These are phyloP conservation scores for Leccinum pachyderme DNA, from an alignment of 1,284 basidiomycete genomes.

Conservation along the genomic window DNA sequence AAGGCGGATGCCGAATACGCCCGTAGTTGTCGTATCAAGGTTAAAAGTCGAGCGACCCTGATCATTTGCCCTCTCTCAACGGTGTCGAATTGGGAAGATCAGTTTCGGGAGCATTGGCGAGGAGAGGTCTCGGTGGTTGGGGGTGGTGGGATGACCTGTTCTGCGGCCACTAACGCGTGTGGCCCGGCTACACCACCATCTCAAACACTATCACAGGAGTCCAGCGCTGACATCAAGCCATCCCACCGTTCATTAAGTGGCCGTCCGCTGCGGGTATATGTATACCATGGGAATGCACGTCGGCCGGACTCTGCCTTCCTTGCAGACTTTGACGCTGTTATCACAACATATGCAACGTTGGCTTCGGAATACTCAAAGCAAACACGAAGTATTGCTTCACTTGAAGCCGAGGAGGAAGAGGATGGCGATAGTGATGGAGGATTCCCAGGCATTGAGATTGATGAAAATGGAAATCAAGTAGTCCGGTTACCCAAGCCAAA, in stretches of 20 bases:
- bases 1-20: conserved; percentile 66
- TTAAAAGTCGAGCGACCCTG: conserved; percentile 86
- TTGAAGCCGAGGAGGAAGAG: conserved; percentile 66
- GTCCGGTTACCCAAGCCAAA: conserved; percentile 54
- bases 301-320: conserved; percentile 81
- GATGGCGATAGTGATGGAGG: conserved; percentile 66
- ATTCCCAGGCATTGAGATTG: conserved; percentile 58
- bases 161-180: conserved; percentile 30
- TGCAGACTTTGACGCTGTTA: conserved; percentile 93
- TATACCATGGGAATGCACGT: conserved; percentile 95
- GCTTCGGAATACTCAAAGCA: conserved; percentile 96
- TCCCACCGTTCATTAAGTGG: conserved; percentile 44
- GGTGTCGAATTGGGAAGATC: conserved; percentile 98
- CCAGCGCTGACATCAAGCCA: conserved; percentile 37
- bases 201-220: conserved; percentile 35
- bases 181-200: conserved; percentile 23
- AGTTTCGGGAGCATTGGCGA: conserved; percentile 94
- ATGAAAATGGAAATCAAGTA: conserved; percentile 65
- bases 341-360: conserved; percentile 96
- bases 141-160: conserved; percentile 49
- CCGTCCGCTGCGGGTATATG: conserved; percentile 76
- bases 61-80: conserved; percentile 97
- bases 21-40: conserved; percentile 71
- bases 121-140: conserved; percentile 81
- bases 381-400: conserved; percentile 54